Evolutionary conservation across 768 basidiomycete genomes (phyloP), one percentile per base, ranked within the genome.

Genomic region (Agaricus subrufescens): DNA sequence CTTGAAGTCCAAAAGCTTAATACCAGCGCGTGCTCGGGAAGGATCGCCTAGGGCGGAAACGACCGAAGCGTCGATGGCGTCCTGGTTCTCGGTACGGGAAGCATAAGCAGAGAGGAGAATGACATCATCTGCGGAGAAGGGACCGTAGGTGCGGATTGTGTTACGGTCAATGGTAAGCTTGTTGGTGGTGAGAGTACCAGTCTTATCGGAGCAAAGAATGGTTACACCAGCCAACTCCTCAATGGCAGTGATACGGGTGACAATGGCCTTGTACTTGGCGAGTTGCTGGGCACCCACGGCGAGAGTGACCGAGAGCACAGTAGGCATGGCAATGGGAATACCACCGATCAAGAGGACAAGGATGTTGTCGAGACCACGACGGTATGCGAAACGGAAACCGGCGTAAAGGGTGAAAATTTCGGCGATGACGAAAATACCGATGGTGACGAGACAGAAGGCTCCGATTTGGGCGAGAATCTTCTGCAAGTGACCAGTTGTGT

Each of bases 251-350:
- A 98, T 98, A 81, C 95, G 95, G 53, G 96, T 98, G 72, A 98
- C 96, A 64, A 97, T 98, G 63, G 96, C 96, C 83, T 98, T 97
- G 84, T 98, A 93, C 80, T 95, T 96, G 64, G 96, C 95, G 63
- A 98, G 88, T 69, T 98, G 96, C 73, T 97, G 94, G 46, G 96
- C 96, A 74, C 96, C 96, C 68, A 98, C 95, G 50, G 96, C 96
- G 65, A 98, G 92, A 30, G 96, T 98, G 72, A 98, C 96, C 54
- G 94, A 97, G 57, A 98, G 75, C 62, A 98, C 95, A 56, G 96
- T 98, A 62, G 96, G 96, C 96, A 98, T 98, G 68, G 96, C 96
- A 73, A 98, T 98, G 65, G 96, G 96, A 68, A 98, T 98, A 79
- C 96, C 96, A 80, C 96, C 96, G 74, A 98, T 98, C 85, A 98